phyloP scores from a whole-genome alignment of 202 grass and related monocot genomes.

The Carex arenaria region DNA sequence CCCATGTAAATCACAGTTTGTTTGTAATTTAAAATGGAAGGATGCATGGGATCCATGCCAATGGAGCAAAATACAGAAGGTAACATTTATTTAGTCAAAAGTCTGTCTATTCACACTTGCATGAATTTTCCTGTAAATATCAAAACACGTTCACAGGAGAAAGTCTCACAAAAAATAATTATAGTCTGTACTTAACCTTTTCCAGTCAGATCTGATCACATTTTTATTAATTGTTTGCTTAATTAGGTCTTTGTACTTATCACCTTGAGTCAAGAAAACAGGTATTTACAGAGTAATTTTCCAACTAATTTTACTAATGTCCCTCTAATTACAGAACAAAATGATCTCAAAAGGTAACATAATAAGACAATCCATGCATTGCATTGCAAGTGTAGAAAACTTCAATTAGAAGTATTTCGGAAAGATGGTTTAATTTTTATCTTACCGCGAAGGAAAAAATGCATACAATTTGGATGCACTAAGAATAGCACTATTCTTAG shows the following conservation, averaged over 20 bases:
- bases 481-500: too few relatives aligned
- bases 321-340: neutral
- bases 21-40: neutral
- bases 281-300: neutral
- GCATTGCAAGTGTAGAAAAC: too few relatives aligned
- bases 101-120: neutral
- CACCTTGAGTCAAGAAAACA: neutral
- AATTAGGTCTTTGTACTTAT: neutral
- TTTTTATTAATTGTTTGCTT: neutral
- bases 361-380: too few relatives aligned
- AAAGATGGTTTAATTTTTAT: neutral
- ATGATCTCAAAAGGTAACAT: neutral
- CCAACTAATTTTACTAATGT: neutral
- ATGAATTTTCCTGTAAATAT: neutral
- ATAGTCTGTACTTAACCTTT: neutral
- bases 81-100: neutral
- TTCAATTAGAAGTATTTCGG: too few relatives aligned
- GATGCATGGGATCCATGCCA: neutral
- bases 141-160: neutral
- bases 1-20: neutral
- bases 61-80: neutral
- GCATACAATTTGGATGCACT: too few relatives aligned
- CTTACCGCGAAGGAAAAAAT: too few relatives aligned
- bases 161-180: neutral
- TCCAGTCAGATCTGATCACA: neutral